phyloP scores from a whole-genome alignment of 2,329 filamentous ascomycete genomes.

The Fusarium irregulare region DNA sequence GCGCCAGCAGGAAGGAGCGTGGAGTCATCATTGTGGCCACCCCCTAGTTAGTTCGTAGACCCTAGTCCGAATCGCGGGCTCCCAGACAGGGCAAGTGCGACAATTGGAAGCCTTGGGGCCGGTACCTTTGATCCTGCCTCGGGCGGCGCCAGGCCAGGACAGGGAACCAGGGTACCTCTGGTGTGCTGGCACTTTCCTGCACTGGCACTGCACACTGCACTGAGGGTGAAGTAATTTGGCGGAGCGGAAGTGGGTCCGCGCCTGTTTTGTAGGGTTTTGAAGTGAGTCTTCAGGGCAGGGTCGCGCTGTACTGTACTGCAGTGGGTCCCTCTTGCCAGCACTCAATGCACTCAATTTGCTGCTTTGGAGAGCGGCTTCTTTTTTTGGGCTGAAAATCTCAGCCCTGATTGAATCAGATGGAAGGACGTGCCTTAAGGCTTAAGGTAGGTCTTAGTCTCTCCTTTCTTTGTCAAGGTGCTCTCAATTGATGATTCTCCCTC shows the following conservation, averaged over 20 bases:
- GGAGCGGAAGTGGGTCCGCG: slow-evolving; percentile 35
- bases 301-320: background rate
- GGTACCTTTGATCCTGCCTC: slow-evolving; percentile 30
- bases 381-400: slow-evolving; percentile 17
- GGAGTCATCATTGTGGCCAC: slow-evolving; percentile 46
- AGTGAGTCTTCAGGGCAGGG: slow-evolving; percentile 27
- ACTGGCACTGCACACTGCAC: background rate
- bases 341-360: slow-evolving; percentile 1
- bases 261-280: slow-evolving; percentile 23
- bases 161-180: slow-evolving; percentile 7
- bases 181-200: slow-evolving; percentile 37
- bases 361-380: slow-evolving; percentile 4
- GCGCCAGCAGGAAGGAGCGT: slow-evolving; percentile 46
- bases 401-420: slow-evolving; percentile 19
- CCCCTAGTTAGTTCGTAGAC: slow-evolving; percentile 13
- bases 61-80: slow-evolving; percentile 29
- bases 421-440: background rate
- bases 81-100: slow-evolving; percentile 38
- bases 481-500: slow-evolving; percentile 9
- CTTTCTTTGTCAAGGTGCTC: background rate
- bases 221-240: slow-evolving; percentile 33
- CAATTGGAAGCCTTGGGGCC: slow-evolving; percentile 33
- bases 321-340: background rate
- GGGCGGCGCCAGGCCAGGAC: background rate
- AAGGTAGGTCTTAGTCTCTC: slow-evolving; percentile 13